Base-by-base conservation (phyloP, 2,329 filamentous ascomycete genomes). In the Didymella sp. region DNA sequence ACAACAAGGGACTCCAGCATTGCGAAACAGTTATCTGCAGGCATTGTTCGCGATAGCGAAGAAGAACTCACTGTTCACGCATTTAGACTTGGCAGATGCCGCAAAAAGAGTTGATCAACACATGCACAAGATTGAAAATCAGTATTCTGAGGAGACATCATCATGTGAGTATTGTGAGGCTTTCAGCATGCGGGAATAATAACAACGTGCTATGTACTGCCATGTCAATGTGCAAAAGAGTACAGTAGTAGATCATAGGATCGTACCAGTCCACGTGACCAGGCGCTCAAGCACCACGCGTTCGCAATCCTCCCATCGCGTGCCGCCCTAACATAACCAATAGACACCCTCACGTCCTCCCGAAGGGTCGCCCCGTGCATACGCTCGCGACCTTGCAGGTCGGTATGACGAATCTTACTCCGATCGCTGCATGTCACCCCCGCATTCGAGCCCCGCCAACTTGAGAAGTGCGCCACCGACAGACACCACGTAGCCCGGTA, bases 341-440 rank as follows among this genome's bases (percentile, higher is more conserved):
- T 1, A 19, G 13, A 17, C 45, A 15, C 40, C 44, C 31, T 54
- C 22, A 33, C 44, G 25, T 48, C 49, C 44, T 49, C 45, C 31
- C 21, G 30, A 45, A 49, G 46, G 33, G 45, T 50, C 13, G 45
- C 40, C 45, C 40, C 41, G 46, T 56, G 53, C 53, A 56, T 50
- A 46, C 24, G 46, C 41, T 21, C 21, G 19, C 17, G 33, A 43
- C 52, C 45, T 55, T 50, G 45, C 45, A 44, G 45, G 40, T 50
- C 25, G 35, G n/a, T 44, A 38, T 55, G 45, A 55, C 45, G 37
- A 44, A 31, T 21, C 30, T 28, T 22, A 28, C 40, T 19, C 25
- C 28, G 40, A 21, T 46, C 21, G 31, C 38, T 22, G 33, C 50
- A 53, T 48, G 41, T 46, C 25, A 51, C 51, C 53, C 53, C 46